These are phyloP conservation scores for Tetracladium marchalianum DNA, from an alignment of 495 filamentous ascomycete species.

Conservation along the genomic window DNA sequence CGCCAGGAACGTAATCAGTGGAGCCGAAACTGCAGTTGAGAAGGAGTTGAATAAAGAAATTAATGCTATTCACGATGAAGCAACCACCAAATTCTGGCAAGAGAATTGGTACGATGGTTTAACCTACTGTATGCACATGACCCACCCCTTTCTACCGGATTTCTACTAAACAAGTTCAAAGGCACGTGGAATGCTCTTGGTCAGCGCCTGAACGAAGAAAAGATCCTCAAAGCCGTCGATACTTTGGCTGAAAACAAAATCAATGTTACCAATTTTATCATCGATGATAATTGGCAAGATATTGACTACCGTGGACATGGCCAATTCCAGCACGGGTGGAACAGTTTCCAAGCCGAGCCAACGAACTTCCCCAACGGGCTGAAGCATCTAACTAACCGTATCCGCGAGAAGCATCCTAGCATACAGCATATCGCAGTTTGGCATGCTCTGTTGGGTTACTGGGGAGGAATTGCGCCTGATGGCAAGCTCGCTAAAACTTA, in stretches of 20 bases:
- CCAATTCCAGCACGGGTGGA: slow-evolving; percentile 45
- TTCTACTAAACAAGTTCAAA: slow-evolving; percentile 7
- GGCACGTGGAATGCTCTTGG: slow-evolving; percentile 93
- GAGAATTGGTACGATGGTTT: slow-evolving; percentile 84
- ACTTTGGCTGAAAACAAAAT: slow-evolving; percentile 61
- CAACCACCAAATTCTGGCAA: slow-evolving; percentile 55
- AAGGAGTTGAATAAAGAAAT: slow-evolving; percentile 33
- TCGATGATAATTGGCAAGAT: slow-evolving; percentile 96
- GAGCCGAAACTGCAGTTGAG: slow-evolving; percentile 18
- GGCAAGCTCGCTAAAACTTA: slow-evolving; percentile 68
- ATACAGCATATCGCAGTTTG: slow-evolving; percentile 86
- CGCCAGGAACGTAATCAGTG: slow-evolving; percentile 57
- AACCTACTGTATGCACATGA: slow-evolving; percentile 42
- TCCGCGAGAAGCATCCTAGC: slow-evolving; percentile 58
- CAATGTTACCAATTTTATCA: slow-evolving; percentile 71
- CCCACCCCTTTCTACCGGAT: neutral
- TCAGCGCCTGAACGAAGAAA: slow-evolving; percentile 68
- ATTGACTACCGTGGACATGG: slow-evolving; percentile 41
- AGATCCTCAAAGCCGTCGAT: slow-evolving; percentile 65
- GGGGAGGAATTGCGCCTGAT: slow-evolving; percentile 72
- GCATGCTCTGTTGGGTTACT: slow-evolving; percentile 94
- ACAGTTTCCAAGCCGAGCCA: slow-evolving; percentile 75
- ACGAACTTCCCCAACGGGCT: slow-evolving; percentile 73
- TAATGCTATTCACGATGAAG: slow-evolving; percentile 28
- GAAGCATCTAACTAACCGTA: slow-evolving; percentile 51